Evolutionary conservation across 345 rosid species (phyloP), one percentile per base, ranked within the genome.

Genomic region (Pugionium cornutum): DNA sequence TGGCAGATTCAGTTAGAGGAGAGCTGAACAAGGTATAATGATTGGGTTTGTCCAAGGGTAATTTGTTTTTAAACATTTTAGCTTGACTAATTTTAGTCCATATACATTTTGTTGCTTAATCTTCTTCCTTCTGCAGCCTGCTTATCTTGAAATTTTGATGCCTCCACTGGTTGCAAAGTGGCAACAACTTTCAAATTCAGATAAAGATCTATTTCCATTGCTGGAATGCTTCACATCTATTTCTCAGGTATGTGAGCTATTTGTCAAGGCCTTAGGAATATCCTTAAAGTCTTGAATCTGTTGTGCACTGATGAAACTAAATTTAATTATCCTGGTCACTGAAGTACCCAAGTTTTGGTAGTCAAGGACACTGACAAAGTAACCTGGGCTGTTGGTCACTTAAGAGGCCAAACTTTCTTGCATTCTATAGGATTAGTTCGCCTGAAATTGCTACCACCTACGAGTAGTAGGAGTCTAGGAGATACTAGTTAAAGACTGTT

Each of bases 141-240:
- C 56, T 43, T 83, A 78, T 82, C 89, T 95, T 74, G 86, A 89
- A 44, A 86, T 91, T 75, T 58, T 95, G 83, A 91, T 95, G 96
- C 97, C 96, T 27, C 99, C 99, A 73, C 76, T 95, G 58, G 80
- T 95, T 41, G 79, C 87, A 62, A 91, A 95, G 82, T 95, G 98
- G 98, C 96, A 89, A 69, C 96, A 84, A 70, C 84, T 95, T 75
- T 83, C 98, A 68, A 82, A 87, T 76, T 80, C 88, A 58, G 99
- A 95, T 75, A 95, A 87, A 77, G 99, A 95, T 68, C 83, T 95
- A 43, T 85, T 91, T 78, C 96, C 97, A n/a, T 74, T 95, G 76
- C 82, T 91, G 4, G 97, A 87, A 77, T 95, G 99, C 78, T 95
- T 95, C 78, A 88, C 99, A 58, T 91, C 95, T 53, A 83, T 95